Evolutionary conservation across 352 stramenopile species (phyloP).

Genomic region (Globisporangium uncinulatum): DNA sequence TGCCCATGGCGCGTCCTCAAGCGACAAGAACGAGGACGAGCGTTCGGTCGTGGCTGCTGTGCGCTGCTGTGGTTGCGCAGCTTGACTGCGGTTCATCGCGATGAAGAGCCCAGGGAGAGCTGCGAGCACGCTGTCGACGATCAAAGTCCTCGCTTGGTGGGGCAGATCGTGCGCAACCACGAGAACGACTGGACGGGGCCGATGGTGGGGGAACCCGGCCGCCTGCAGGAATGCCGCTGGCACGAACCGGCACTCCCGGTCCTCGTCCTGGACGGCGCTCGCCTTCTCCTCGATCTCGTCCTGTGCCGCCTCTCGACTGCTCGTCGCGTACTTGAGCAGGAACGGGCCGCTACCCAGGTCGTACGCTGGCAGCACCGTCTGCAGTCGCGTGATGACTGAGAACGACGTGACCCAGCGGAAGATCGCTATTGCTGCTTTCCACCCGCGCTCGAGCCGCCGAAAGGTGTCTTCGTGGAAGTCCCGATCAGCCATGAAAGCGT

Average conservation of each 20-base stretch:
- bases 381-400: conserved; percentile 30
- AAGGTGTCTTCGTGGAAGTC: conserved; percentile 53
- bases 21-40: conserved; percentile 11
- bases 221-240: conserved; percentile 34
- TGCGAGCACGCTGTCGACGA: conserved; percentile 36
- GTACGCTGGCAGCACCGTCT: conserved; percentile 28
- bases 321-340: conserved; percentile 26
- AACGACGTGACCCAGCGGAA: conserved; percentile 56
- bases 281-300: conserved; percentile 31
- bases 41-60: neutral
- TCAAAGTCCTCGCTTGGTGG: conserved; percentile 16
- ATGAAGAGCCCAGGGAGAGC: conserved; percentile 72
- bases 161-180: conserved; percentile 70
- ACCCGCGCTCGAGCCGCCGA: conserved; percentile 30
- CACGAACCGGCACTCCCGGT: conserved; percentile 54
- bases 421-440: conserved; percentile 42
- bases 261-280: conserved; percentile 22
- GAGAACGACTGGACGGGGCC: conserved; percentile 55
- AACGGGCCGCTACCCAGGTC: conserved; percentile 21
- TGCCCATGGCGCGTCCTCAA: conserved; percentile 1
- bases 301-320: conserved; percentile 30
- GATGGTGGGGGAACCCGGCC: conserved; percentile 21
- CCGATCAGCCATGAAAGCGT: conserved; percentile 38
- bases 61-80: neutral
- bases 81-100: conserved; percentile 34